Base-by-base conservation (phyloP, 1,284 basidiomycete species). In the Ceratorhiza oryzae-sativae region DNA sequence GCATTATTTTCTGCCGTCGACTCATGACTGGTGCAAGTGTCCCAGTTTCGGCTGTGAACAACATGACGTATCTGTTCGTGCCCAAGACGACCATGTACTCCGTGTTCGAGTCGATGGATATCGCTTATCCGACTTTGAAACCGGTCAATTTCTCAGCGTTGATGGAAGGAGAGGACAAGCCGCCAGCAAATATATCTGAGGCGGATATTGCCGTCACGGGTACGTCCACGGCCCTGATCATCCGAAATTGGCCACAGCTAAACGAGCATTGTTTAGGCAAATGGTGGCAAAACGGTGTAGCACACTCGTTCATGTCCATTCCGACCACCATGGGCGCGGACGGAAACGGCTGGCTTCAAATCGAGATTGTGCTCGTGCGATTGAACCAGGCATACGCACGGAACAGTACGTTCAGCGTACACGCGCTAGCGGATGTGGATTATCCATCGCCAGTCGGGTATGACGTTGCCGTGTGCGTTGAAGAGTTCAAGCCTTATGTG, bases 231-330 rank as follows among this genome's bases (percentile, higher is more conserved):
- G 1, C 8, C 42, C 42, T 13, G 3, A 13, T 9, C 13, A 3
- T 20, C 23, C n/a, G n/a, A n/a, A 45, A 15, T 23, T 15, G 10
- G 5, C 12, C n/a, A 15, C 25, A 25, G 9, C 15, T 53, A 25
- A 30, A n/a, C 2, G 39, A 53, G 13, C 39, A 1, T 48, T 27
- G 4, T 34, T n/a, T 18, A 71, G 67, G 55, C 27, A 71, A 71
- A 58, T 71, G 67, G 67, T 71, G 67, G 67, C 67, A 58, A 60
- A 71, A 59, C 32, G 67, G 67, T 2, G 67, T 59, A 3, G 67
- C 67, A 30, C 67, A 71, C 23, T 71, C 67, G 4, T 71, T 71
- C 67, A 48, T 36, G 32, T 71, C 67, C 13, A 27, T 49, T 12
- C 67, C 67, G 18, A 10, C 56, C 9, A 48, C 55, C 27, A 71